Evolutionary conservation across 345 rosid genomes (phyloP).

Genomic region (Ceriops tagal): DNA sequence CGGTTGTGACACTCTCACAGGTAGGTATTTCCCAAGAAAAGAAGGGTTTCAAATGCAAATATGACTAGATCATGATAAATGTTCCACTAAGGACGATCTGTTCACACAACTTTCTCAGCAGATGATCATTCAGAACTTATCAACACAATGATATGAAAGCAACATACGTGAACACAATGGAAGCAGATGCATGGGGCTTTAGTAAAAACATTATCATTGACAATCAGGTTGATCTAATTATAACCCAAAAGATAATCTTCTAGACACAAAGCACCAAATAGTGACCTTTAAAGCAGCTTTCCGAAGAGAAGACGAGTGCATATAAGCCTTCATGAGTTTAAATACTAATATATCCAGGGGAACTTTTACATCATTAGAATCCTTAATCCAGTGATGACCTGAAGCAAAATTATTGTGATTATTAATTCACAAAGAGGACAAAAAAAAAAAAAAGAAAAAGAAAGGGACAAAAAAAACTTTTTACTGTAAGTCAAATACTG

Average conservation of each 20-base stretch:
- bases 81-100: neutral
- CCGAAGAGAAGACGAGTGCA: conserved; percentile 82
- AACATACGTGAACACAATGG: neutral
- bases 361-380: conserved; percentile 43
- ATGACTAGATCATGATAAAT: neutral
- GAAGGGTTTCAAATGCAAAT: neutral
- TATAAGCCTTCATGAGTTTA: conserved; percentile 75
- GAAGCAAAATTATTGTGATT: conserved; percentile 19
- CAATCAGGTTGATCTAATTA: neutral
- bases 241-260: neutral
- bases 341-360: conserved; percentile 75
- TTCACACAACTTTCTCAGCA: neutral
- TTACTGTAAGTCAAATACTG: conserved; percentile 23
- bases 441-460: neutral
- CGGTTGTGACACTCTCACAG: too few species aligned
- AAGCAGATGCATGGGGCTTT: neutral
- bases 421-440: neutral
- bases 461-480: neutral
- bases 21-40: neutral
- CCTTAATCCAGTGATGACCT: conserved; percentile 95
- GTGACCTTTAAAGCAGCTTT: conserved; percentile 89
- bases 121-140: neutral
- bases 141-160: neutral
- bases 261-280: neutral
- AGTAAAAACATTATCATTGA: neutral